These are phyloP conservation scores for Phytophthora megakarya DNA, from an alignment of 352 stramenopile species.

Conservation along the genomic window DNA sequence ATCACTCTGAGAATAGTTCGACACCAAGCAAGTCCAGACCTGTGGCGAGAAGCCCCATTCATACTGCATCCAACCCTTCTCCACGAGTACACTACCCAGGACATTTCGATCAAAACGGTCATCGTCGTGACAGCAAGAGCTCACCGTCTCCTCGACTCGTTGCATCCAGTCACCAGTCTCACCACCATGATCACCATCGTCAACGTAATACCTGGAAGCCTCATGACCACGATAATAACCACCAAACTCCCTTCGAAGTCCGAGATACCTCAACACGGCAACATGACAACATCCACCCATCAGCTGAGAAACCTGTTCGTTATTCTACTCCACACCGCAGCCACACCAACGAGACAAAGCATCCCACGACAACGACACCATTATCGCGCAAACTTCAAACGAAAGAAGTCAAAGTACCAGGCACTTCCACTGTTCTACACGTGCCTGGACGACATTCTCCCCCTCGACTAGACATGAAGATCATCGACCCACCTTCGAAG, in stretches of 20 bases:
- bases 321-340: conserved; percentile 2
- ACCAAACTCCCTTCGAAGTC: conserved; percentile 13
- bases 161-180: conserved; percentile 5
- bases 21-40: conserved; percentile 10
- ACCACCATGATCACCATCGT: conserved; percentile 6
- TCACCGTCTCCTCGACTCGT: conserved; percentile 2
- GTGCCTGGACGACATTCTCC: conserved; percentile 9
- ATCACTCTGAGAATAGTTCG: conserved; percentile 16
- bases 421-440: background rate
- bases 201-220: conserved; percentile 19
- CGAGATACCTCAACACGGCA: conserved; percentile 10
- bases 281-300: background rate
- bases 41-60: conserved; percentile 15
- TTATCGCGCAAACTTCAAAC: conserved; percentile 4
- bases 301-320: conserved; percentile 12
- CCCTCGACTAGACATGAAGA: conserved; percentile 29
- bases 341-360: background rate
- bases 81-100: conserved; percentile 8
- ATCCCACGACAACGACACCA: background rate
- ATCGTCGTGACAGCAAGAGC: conserved; percentile 10
- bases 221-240: conserved; percentile 7
- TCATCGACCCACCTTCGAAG: conserved; percentile 25
- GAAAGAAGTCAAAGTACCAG: conserved; percentile 4
- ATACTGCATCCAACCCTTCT: conserved; percentile 1
- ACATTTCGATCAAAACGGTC: conserved; percentile 9